Percentiles rank a stretch among this genome's conserved stretches.
Evolutionary conservation across 1,284 basidiomycete species (phyloP).

Genomic region (Austroboletus novae-zelandiae): DNA sequence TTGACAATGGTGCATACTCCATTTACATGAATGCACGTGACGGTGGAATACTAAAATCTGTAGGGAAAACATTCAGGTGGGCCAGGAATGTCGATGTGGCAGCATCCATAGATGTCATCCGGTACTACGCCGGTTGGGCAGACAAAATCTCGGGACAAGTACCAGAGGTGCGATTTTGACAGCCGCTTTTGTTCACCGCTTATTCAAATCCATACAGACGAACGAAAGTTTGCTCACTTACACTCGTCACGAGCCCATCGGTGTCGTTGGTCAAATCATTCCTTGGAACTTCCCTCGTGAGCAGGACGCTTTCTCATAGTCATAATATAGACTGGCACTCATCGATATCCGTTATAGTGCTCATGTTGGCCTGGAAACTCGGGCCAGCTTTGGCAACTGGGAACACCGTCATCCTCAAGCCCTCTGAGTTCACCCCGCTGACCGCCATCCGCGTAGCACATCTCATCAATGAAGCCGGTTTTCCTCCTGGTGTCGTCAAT

Average conservation of each 20-base stretch:
- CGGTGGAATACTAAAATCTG: neutral
- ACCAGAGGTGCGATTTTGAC: slow-evolving; percentile 53
- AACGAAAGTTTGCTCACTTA: slow-evolving; percentile 71
- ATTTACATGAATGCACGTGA: neutral
- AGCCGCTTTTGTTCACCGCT: neutral
- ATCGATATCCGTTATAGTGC: slow-evolving; percentile 37
- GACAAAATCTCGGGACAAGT: slow-evolving; percentile 87
- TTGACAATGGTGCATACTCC: slow-evolving; percentile 43
- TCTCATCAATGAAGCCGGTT: slow-evolving; percentile 53
- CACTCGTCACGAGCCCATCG: slow-evolving; percentile 91
- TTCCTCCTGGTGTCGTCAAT: slow-evolving; percentile 75
- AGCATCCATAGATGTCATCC: slow-evolving; percentile 65
- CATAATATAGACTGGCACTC: neutral
- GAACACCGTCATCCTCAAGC: slow-evolving; percentile 82
- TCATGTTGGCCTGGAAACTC: slow-evolving; percentile 82
- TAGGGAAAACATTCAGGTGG: slow-evolving; percentile 76
- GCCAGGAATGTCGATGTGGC: slow-evolving; percentile 71
- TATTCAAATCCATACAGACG: slow-evolving; percentile 39
- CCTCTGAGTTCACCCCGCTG: slow-evolving; percentile 89
- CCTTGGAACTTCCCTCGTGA: slow-evolving; percentile 73
- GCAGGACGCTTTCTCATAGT: slow-evolving; percentile 14
- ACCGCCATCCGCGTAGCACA: slow-evolving; percentile 62
- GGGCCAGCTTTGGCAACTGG: slow-evolving; percentile 85
- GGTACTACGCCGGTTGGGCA: slow-evolving; percentile 78
- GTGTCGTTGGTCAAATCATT: slow-evolving; percentile 87